These are phyloP conservation scores for Forsythia viridissima DNA, from an alignment of 257 asterid genomes.

Conservation along the genomic window DNA sequence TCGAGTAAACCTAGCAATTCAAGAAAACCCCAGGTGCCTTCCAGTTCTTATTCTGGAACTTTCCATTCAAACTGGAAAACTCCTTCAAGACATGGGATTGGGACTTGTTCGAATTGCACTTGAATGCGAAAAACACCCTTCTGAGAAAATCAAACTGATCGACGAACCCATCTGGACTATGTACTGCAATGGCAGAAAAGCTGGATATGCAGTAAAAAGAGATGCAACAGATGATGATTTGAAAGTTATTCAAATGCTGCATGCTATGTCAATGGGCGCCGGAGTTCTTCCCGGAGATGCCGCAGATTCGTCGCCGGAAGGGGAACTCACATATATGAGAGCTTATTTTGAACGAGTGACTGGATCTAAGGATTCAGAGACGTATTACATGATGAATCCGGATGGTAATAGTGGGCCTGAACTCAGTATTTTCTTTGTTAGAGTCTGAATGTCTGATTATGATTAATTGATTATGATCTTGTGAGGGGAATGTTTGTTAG, in stretches of 20 bases:
- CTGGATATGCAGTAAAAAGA: constrained; percentile 77
- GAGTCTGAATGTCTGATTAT: constrained; percentile 20
- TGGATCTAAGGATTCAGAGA: constrained; percentile 87
- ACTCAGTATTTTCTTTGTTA: constrained; percentile 79
- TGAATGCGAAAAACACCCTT: constrained; percentile 66
- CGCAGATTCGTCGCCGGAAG: constrained; percentile 35
- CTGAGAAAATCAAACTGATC: constrained; percentile 61
- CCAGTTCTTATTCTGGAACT: constrained; percentile 78
- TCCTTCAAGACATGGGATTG: constrained; percentile 85
- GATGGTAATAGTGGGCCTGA: constrained; percentile 88
- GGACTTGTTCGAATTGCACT: constrained; percentile 83
- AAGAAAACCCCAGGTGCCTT: constrained; percentile 68
- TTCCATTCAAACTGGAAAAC: constrained; percentile 76
- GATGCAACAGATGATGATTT: constrained; percentile 75
- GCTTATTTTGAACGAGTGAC: constrained; percentile 76
- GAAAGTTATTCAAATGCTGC: constrained; percentile 65
- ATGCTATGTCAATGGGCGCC: constrained; percentile 87
- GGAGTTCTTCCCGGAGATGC: constrained; percentile 62
- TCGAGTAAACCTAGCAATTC: constrained; percentile 69
- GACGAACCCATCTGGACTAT: constrained; percentile 91
- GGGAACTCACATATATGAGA: constrained; percentile 82
- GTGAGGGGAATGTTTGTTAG: not conserved
- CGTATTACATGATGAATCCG: constrained; percentile 90
- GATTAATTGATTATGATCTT: not conserved
- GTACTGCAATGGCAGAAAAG: constrained; percentile 76